Percentiles rank a stretch among this genome's conserved stretches.
phyloP scores from a whole-genome alignment of 164 flowering plant species.

The Houttuynia cordata region DNA sequence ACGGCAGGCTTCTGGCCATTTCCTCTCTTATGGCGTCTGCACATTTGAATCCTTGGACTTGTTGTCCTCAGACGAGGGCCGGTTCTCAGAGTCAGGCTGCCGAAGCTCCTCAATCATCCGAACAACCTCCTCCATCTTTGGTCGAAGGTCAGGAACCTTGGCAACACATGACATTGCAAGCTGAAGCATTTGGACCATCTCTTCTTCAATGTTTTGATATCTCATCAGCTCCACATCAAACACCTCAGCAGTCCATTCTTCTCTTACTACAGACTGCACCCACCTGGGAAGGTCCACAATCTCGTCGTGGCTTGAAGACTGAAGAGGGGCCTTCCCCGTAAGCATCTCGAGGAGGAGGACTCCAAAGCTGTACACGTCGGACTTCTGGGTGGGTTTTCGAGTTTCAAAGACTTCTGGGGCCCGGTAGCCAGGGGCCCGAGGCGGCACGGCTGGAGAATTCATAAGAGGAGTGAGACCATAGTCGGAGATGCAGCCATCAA shows the following conservation, averaged over 20 bases:
- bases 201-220: conserved; percentile 72
- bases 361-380: conserved; percentile 84
- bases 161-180: conserved; percentile 62
- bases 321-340: conserved; percentile 72
- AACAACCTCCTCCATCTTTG: conserved; percentile 53
- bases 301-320: conserved; percentile 37
- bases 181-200: conserved; percentile 82
- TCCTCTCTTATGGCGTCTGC: neutral
- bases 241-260: conserved; percentile 96
- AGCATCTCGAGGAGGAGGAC: conserved; percentile 78
- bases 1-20: neutral
- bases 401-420: conserved; percentile 80
- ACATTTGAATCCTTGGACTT: conserved; percentile 1
- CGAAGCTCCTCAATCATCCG: conserved; percentile 60
- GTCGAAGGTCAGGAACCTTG: conserved; percentile 64
- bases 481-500: conserved; percentile 71
- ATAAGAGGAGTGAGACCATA: conserved; percentile 54
- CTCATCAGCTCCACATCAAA: conserved; percentile 75
- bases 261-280: conserved; percentile 86
- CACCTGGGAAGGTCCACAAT: conserved; percentile 67
- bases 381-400: conserved; percentile 48
- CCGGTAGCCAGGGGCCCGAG: conserved; percentile 49
- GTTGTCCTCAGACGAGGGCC: conserved; percentile 17
- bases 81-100: conserved; percentile 22
- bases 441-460: conserved; percentile 30